Percentiles rank a stretch among this genome's conserved stretches.
phyloP scores from a whole-genome alignment of 768 basidiomycete genomes.

The Serendipita indica region DNA sequence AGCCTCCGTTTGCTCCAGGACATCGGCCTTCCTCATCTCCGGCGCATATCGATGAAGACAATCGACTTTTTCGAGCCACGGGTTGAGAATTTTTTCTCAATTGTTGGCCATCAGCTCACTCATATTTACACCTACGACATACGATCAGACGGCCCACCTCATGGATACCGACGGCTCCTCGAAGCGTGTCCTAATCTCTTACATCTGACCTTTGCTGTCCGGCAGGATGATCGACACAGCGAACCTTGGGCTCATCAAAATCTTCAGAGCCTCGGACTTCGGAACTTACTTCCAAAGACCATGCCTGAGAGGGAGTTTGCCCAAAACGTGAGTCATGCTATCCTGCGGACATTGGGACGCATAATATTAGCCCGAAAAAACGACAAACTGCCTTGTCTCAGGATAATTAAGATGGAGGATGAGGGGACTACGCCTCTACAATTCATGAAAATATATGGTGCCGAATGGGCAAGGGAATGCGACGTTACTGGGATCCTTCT shows the following conservation, averaged over 20 bases:
- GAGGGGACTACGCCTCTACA: background rate
- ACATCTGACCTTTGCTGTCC: background rate
- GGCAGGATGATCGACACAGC: background rate
- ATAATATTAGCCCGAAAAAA: background rate
- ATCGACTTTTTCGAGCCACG: background rate
- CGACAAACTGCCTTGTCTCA: background rate
- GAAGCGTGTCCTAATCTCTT: background rate
- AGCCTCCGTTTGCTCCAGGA: background rate
- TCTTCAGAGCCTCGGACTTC: background rate
- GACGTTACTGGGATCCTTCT: background rate
- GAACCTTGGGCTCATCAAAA: background rate
- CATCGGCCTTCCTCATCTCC: background rate
- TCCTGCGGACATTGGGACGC: background rate
- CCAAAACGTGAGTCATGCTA: background rate
- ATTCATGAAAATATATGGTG: background rate
- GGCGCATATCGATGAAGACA: background rate
- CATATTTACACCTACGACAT: slow-evolving; percentile 1
- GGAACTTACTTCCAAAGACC: background rate
- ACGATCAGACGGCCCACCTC: background rate
- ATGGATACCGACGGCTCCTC: background rate
- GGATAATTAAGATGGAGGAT: background rate
- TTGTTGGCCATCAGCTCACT: background rate
- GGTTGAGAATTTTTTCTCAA: background rate
- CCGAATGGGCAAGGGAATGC: background rate
- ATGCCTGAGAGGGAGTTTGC: background rate